Conservation (phyloP, 2,329 filamentous ascomycete genomes). For the Fusarium foetens region DNA sequence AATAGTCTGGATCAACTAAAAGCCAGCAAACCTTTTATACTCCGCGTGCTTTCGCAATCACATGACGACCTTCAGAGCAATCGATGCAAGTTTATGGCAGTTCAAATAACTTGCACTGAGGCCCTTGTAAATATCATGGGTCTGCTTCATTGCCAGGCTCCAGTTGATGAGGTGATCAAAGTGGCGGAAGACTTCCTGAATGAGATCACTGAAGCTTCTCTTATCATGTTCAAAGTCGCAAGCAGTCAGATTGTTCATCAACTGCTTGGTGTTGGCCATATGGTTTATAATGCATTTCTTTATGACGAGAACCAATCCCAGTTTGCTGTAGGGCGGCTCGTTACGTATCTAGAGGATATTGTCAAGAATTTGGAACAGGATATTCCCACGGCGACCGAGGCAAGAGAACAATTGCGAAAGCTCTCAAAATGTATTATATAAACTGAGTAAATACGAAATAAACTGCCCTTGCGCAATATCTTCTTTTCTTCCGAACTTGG, state of each 20-base stretch:
- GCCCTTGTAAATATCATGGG: not conserved
- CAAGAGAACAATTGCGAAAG: not conserved
- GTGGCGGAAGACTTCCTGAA: not conserved
- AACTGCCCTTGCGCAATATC: not conserved
- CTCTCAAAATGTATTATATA: not conserved
- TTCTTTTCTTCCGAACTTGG: accelerated
- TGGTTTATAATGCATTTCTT: constrained; percentile 1
- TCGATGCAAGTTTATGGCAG: not conserved
- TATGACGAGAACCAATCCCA: constrained; percentile 2
- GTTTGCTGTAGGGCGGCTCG: not conserved
- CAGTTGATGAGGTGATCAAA: not conserved
- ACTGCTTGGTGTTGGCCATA: not conserved
- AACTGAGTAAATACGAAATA: not conserved
- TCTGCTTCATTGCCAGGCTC: not conserved
- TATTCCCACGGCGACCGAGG: not conserved
- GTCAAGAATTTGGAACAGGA: constrained; percentile 1
- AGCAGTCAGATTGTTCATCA: not conserved
- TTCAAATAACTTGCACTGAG: not conserved
- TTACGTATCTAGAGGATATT: not conserved
- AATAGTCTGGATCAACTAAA: not conserved
- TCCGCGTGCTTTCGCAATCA: not conserved
- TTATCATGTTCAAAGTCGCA: not conserved
- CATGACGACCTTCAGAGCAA: not conserved
- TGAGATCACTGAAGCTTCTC: not conserved
- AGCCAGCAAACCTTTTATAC: not conserved